Percentiles rank a stretch among this genome's conserved stretches.
Evolutionary conservation across 2,329 filamentous ascomycete species (phyloP).

Genomic region (Scytalidium lignicola): DNA sequence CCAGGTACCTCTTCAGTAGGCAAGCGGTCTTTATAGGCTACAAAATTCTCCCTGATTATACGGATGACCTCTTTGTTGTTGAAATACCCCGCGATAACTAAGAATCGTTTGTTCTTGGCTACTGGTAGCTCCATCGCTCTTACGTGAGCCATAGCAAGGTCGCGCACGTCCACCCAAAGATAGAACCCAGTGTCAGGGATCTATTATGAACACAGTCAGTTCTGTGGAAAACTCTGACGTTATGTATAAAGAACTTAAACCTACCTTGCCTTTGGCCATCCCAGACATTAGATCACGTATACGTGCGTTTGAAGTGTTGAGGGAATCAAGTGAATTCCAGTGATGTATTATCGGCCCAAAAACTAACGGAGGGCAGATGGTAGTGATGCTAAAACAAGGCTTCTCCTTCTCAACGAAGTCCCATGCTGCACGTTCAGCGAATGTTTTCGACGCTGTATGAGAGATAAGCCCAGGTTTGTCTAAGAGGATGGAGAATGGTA

Average conservation of each 20-base stretch:
- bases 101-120: conserved; percentile 56
- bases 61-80: conserved; percentile 53
- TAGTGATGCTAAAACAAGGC: conserved; percentile 52
- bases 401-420: conserved; percentile 47
- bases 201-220: no score
- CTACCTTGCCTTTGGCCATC: conserved; percentile 43
- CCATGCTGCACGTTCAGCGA: conserved; percentile 64
- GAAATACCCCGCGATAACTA: conserved; percentile 53
- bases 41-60: conserved; percentile 47
- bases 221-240: no score
- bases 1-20: conserved; percentile 33
- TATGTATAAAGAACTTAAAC: no score
- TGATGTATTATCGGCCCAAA: conserved; percentile 55
- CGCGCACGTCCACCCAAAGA: conserved; percentile 53
- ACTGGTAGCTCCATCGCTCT: conserved; percentile 48
- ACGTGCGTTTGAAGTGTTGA: conserved; percentile 69
- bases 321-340: conserved; percentile 51
- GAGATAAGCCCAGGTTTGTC: no score
- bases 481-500: no score
- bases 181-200: no score
- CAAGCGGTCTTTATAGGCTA: conserved; percentile 41
- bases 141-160: conserved; percentile 60
- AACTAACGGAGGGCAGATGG: conserved; percentile 55
- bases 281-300: conserved; percentile 58
- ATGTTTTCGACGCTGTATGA: no score